phyloP scores from a whole-genome alignment of 495 filamentous ascomycete species.

The Immersiella caudata region DNA sequence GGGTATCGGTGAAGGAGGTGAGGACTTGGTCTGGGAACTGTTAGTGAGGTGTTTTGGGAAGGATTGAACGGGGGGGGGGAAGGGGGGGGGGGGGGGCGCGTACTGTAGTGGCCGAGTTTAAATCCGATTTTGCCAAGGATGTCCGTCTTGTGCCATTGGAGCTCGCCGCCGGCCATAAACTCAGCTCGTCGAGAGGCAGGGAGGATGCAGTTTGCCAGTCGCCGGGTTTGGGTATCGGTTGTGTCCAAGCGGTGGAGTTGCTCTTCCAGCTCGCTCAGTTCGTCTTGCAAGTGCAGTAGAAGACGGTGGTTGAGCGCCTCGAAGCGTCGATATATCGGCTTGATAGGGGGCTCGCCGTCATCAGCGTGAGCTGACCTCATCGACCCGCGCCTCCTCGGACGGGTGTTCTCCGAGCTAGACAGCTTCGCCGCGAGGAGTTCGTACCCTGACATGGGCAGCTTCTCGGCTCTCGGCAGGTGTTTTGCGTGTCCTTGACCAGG shows the following conservation, averaged over 20 bases:
- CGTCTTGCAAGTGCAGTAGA: constrained; percentile 83
- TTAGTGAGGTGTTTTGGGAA: constrained; percentile 17
- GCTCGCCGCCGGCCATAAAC: constrained; percentile 64
- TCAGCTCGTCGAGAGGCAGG: constrained; percentile 71
- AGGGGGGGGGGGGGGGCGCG: no score
- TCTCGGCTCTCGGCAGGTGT: constrained; percentile 40
- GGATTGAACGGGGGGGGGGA: no score
- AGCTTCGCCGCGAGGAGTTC: constrained; percentile 66
- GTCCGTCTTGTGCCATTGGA: constrained; percentile 72
- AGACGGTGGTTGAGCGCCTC: constrained; percentile 82
- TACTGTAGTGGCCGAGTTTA: constrained; percentile 86
- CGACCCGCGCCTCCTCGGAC: constrained; percentile 18
- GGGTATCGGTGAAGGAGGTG: constrained; percentile 63
- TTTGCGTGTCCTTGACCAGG: constrained; percentile 33
- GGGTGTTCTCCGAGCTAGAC: constrained; percentile 31
- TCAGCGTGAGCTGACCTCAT: constrained; percentile 10
- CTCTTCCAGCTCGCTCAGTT: constrained; percentile 78
- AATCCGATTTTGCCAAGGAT: constrained; percentile 69
- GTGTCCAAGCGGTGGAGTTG: constrained; percentile 72
- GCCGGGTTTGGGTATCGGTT: constrained; percentile 67
- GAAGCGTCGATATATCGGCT: constrained; percentile 84
- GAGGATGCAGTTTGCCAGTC: constrained; percentile 53
- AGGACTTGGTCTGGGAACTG: constrained; percentile 65
- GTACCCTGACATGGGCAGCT: constrained; percentile 60
- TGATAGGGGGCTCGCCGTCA: constrained; percentile 43